Evolutionary conservation across 2,329 filamentous ascomycete species (phyloP), one percentile per base, ranked within the genome.

Genomic region (Fusarium musae): DNA sequence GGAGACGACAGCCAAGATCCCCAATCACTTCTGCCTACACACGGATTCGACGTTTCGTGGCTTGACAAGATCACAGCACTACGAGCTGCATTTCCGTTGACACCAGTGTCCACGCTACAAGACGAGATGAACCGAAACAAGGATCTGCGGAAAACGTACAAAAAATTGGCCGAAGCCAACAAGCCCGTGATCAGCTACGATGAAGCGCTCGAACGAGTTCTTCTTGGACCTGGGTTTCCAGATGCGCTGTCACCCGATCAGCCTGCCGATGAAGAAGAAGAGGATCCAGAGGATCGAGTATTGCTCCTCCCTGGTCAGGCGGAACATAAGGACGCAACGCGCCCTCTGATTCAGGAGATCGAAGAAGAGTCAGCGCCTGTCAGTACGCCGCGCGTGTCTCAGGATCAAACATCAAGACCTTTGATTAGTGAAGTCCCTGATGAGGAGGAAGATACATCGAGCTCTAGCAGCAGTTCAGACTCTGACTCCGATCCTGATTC

Each of bases 41-140:
- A 53, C 3, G n/a, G 28, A 52, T 52, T 74, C 17, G 64, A 72
- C 49, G 56, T 79, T 30, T 63, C 65, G 16, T 75, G 70, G 28
- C 49, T 82, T 2, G 81, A 85, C 39, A 81, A 81, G 30, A 70
- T 80, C 17, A 75, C 65, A 11, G 79, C 81, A n/a, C 74, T 87
- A 5, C 82, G 79, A 47, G 75, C 78, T 21, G 85, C 86, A 0
- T 89, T 87, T 47, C 86, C 86, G 5, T 74, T 78, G 11, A 83
- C 81, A 13, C 77, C 83, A 2, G 71, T 79, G 11, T 72, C 78
- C 6, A 71, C 80, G 12, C 83, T 84, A 58, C 80, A 85, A 57
- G 76, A 78, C 11, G 75, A 84, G 4, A 73, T 86, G 6, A 67
- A 75, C 10, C 78, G 74, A n/a, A 79, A 80, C 10, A 79, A 80